These are phyloP conservation scores for Symbiodinium natans DNA, from an alignment of 73 alveolate species.

Conservation along the genomic window DNA sequence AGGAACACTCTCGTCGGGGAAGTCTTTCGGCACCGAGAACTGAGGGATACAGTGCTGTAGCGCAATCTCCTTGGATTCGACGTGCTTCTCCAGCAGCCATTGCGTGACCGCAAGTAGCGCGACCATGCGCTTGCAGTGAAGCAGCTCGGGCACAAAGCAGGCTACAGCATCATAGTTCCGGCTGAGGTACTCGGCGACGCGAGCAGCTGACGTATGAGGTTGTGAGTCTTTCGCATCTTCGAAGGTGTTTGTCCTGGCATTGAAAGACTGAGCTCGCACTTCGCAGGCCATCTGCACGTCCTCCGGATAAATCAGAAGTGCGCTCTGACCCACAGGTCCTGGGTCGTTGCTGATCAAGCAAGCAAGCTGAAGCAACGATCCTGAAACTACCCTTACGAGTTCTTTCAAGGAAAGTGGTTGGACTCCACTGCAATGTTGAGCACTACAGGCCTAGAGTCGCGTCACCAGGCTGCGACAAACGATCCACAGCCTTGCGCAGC, in stretches of 20 bases:
- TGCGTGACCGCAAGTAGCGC: conserved; percentile 36
- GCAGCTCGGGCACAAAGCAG: conserved; percentile 67
- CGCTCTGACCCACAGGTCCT: conserved; percentile 47
- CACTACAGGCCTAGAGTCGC: neutral
- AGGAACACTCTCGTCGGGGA: conserved; percentile 60
- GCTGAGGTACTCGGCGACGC: conserved; percentile 47
- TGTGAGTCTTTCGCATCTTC: conserved; percentile 33
- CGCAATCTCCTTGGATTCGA: neutral
- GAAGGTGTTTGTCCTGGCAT: conserved; percentile 23
- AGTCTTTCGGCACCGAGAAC: conserved; percentile 26
- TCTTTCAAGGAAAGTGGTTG: no score
- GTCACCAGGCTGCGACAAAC: conserved; percentile 51
- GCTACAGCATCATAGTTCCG: conserved; percentile 55
- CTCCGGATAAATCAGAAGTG: conserved; percentile 31
- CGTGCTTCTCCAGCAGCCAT: conserved; percentile 66
- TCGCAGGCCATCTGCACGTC: conserved; percentile 68
- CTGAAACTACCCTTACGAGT: no score
- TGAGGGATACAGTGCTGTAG: conserved; percentile 10
- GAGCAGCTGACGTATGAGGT: conserved; percentile 61
- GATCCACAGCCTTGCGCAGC: conserved; percentile 87
- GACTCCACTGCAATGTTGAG: no score
- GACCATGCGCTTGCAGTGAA: conserved; percentile 86
- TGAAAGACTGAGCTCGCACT: conserved; percentile 75
- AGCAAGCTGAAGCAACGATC: no score
- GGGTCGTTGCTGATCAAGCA: no score